These are phyloP conservation scores for Fusarium dimerum DNA, from an alignment of 2,329 filamentous ascomycete species.

Conservation along the genomic window DNA sequence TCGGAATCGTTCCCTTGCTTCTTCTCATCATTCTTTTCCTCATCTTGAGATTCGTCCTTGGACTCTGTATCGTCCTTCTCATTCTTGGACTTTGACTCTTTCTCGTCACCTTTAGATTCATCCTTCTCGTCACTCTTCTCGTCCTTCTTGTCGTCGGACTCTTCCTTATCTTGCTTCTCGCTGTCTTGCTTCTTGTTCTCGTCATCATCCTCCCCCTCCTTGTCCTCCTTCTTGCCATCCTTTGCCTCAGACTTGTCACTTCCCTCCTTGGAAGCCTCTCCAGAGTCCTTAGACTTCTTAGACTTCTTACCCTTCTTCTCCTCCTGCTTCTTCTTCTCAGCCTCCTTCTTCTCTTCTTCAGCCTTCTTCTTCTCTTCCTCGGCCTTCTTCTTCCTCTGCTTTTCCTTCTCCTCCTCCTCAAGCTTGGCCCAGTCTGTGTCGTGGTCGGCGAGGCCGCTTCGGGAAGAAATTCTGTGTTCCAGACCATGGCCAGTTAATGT, in stretches of 20 bases:
- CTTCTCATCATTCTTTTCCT: constrained; percentile 26
- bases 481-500: constrained; percentile 37
- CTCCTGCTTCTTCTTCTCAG: constrained; percentile 32
- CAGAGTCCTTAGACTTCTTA: constrained; percentile 39
- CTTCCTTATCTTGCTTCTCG: constrained; percentile 9
- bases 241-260: constrained; percentile 33
- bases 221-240: constrained; percentile 38
- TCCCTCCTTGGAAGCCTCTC: constrained; percentile 36
- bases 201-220: constrained; percentile 28
- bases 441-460: constrained; percentile 34
- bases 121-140: constrained; percentile 20
- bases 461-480: constrained; percentile 38
- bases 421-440: constrained; percentile 48
- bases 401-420: constrained; percentile 43
- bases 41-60: constrained; percentile 18
- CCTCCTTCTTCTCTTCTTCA: constrained; percentile 35
- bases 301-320: constrained; percentile 40
- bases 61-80: constrained; percentile 9
- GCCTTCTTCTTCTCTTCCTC: constrained; percentile 41
- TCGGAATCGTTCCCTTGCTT: constrained; percentile 1
- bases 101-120: constrained; percentile 20
- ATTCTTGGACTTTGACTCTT: constrained; percentile 23
- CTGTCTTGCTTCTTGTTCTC: constrained; percentile 19
- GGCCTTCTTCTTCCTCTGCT: constrained; percentile 39
- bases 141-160: constrained; percentile 18